These are phyloP conservation scores for Pneumocystis canis DNA, from an alignment of 1,139 yeast species.

Conservation along the genomic window DNA sequence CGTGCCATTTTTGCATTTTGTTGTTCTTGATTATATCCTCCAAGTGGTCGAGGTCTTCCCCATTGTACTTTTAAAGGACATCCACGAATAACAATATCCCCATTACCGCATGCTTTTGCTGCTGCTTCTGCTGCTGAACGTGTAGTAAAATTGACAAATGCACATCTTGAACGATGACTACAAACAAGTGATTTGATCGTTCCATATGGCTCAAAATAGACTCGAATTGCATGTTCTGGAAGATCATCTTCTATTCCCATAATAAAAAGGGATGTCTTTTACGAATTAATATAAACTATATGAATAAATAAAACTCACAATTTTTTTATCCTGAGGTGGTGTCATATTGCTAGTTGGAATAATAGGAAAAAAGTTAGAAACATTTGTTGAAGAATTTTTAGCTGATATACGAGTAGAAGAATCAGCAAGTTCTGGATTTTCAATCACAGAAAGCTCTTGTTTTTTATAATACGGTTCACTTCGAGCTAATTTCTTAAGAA, in stretches of 20 bases:
- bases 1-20: conserved; percentile 1
- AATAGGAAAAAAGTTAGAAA: conserved; percentile 9
- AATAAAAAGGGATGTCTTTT: conserved; percentile 39
- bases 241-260: conserved; percentile 55
- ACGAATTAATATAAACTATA: not conserved
- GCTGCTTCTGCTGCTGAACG: conserved; percentile 42
- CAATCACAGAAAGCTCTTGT: not conserved
- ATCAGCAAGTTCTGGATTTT: not conserved
- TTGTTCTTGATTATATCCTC: not conserved
- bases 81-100: conserved; percentile 29
- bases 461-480: conserved; percentile 25
- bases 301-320: conserved; percentile 20
- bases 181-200: conserved; percentile 36
- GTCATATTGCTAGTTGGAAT: conserved; percentile 29
- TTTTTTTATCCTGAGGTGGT: conserved; percentile 30
- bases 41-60: conserved; percentile 45
- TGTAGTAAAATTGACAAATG: conserved; percentile 41
- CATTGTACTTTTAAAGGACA: conserved; percentile 48
- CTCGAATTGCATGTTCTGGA: conserved; percentile 47
- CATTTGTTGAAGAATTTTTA: not conserved
- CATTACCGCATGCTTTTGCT: conserved; percentile 29
- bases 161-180: conserved; percentile 52
- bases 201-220: conserved; percentile 35
- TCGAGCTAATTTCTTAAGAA: conserved; percentile 30
- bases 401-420: not conserved